A percentile compares a stretch with the other conserved stretches of the same genome.
phyloP scores from a whole-genome alignment of 805 yeast genomes.

The Barnettozyma californica region DNA sequence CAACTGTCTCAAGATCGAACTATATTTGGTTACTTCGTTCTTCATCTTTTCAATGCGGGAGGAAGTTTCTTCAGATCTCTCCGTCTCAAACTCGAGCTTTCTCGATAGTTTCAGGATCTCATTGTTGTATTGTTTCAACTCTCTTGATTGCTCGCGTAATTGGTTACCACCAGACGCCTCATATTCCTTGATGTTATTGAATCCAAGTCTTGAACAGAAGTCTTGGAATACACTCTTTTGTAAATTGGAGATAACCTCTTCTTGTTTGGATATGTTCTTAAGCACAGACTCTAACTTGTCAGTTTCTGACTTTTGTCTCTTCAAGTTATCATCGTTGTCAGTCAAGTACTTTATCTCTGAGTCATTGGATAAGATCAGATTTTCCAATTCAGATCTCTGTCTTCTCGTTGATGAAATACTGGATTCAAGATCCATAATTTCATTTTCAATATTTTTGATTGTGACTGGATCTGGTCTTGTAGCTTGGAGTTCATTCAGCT shows the following conservation, averaged over 20 bases:
- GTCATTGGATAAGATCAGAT: constrained; percentile 39
- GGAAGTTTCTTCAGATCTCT: constrained; percentile 48
- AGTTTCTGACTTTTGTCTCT: constrained; percentile 22
- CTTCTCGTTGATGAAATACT: constrained; percentile 40
- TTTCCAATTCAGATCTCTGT: constrained; percentile 37
- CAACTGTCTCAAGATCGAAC: constrained; percentile 28
- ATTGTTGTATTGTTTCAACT: constrained; percentile 53
- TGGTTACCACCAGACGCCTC: constrained; percentile 63
- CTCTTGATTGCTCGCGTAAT: constrained; percentile 51
- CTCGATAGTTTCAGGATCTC: constrained; percentile 57
- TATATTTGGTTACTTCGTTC: constrained; percentile 33
- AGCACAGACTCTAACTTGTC: constrained; percentile 20
- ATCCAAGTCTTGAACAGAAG: constrained; percentile 52
- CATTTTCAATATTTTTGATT: constrained; percentile 54
- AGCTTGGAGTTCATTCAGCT: constrained; percentile 38
- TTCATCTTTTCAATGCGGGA: constrained; percentile 41
- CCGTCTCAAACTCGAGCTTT: constrained; percentile 60
- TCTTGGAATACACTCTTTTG: constrained; percentile 42
- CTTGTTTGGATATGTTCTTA: constrained; percentile 24
- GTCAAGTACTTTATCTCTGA: constrained; percentile 49
- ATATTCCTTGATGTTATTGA: constrained; percentile 56
- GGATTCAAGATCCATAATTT: constrained; percentile 44
- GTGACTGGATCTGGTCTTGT: constrained; percentile 48
- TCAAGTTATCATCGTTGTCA: constrained; percentile 27
- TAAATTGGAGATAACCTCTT: constrained; percentile 28